Percentiles rank a stretch among this genome's conserved stretches.
phyloP scores from a whole-genome alignment of 352 stramenopile genomes.

The Elongisporangium undulatum region DNA sequence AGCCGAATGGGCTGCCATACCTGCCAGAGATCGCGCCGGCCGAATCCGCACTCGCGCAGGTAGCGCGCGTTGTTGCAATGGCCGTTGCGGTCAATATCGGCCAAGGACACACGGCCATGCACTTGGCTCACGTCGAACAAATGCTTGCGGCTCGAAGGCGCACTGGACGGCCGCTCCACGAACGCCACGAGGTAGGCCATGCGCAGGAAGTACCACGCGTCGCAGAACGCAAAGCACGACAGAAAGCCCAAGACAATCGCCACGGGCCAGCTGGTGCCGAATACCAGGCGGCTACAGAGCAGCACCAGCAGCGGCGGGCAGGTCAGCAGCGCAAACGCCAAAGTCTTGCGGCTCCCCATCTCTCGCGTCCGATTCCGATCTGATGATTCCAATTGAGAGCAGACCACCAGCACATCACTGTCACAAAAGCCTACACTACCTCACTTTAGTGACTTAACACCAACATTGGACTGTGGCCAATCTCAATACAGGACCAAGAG shows the following conservation, averaged over 20 bases:
- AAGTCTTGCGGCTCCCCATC: slow-evolving; percentile 31
- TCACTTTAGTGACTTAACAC: neutral
- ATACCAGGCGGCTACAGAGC: slow-evolving; percentile 19
- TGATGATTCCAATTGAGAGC: neutral
- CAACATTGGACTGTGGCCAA: neutral
- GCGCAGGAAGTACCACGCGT: slow-evolving; percentile 80
- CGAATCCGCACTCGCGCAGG: slow-evolving; percentile 81
- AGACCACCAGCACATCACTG: neutral
- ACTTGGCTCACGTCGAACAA: slow-evolving; percentile 56
- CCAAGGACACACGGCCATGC: slow-evolving; percentile 37
- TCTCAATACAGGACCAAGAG: neutral
- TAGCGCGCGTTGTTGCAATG: slow-evolving; percentile 86
- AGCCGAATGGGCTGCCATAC: slow-evolving; percentile 18
- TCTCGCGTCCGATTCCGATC: neutral
- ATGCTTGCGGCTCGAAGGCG: slow-evolving; percentile 18
- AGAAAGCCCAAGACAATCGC: slow-evolving; percentile 31
- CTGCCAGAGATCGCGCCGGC: slow-evolving; percentile 75
- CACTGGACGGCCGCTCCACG: slow-evolving; percentile 10
- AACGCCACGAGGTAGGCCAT: slow-evolving; percentile 30
- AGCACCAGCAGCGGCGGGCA: slow-evolving; percentile 33
- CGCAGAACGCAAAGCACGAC: slow-evolving; percentile 61
- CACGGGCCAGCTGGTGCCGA: slow-evolving; percentile 12
- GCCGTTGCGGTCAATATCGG: slow-evolving; percentile 81
- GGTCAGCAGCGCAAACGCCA: slow-evolving; percentile 47
- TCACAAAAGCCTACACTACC: neutral